Evolutionary conservation across 768 basidiomycete species (phyloP).

Genomic region (Russula ochroleuca): DNA sequence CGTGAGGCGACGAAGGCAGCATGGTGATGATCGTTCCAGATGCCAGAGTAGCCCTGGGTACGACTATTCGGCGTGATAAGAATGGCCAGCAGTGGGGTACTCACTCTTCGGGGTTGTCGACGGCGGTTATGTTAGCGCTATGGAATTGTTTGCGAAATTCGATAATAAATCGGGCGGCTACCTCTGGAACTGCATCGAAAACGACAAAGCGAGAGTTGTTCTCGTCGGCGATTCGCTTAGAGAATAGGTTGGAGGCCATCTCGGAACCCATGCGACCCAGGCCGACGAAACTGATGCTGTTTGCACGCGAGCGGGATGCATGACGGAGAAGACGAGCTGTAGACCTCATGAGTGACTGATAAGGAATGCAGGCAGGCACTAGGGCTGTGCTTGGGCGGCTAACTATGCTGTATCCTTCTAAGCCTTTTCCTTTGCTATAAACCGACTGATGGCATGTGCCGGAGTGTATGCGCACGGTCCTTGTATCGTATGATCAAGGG

Average conservation of each 20-base stretch:
- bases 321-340: conserved; percentile 40
- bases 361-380: not conserved
- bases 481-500: not conserved
- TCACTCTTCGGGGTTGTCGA: conserved; percentile 66
- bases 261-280: conserved; percentile 86
- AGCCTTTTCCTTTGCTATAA: not conserved
- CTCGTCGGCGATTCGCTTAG: conserved; percentile 55
- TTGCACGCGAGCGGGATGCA: conserved; percentile 29
- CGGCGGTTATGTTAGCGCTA: conserved; percentile 54
- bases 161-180: conserved; percentile 51
- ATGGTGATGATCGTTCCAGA: conserved; percentile 78
- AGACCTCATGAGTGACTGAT: conserved; percentile 44
- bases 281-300: conserved; percentile 74
- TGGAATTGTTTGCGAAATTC: conserved; percentile 58
- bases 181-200: conserved; percentile 68
- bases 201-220: conserved; percentile 62
- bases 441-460: not conserved
- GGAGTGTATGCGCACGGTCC: too few relatives aligned
- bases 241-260: conserved; percentile 83
- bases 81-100: conserved; percentile 31
- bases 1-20: conserved; percentile 90
- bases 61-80: conserved; percentile 5
- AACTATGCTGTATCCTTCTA: not conserved
- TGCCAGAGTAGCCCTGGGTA: conserved; percentile 52
- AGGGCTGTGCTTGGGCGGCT: not conserved